phyloP scores from a whole-genome alignment of 805 yeast genomes.

The Candida germanica region DNA sequence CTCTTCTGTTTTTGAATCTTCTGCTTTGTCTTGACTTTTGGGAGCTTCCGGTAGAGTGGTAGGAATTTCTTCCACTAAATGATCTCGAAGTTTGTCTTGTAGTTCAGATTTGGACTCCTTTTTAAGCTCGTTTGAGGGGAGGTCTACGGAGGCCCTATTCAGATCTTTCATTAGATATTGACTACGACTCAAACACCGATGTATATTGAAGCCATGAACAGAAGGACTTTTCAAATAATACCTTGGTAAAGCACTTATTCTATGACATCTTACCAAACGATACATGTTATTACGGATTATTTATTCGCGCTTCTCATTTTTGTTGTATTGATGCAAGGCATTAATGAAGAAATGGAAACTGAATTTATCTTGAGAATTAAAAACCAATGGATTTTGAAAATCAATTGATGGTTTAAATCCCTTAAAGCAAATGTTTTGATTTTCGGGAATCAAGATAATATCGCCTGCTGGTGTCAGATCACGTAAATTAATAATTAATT shows the following conservation, averaged over 20 bases:
- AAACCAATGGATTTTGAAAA: not conserved
- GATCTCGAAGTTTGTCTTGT: too few relatives aligned
- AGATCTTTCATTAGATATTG: too few relatives aligned
- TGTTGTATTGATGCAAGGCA: constrained; percentile 5
- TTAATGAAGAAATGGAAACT: constrained; percentile 8
- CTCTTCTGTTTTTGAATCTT: not conserved
- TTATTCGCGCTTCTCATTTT: too few relatives aligned
- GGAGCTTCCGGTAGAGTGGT: too few relatives aligned
- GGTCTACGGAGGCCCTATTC: too few relatives aligned
- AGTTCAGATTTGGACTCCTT: too few relatives aligned
- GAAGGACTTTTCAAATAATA: too few relatives aligned
- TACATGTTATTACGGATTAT: not conserved
- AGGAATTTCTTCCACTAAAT: too few relatives aligned
- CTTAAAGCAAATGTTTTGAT: not conserved
- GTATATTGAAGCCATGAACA: too few relatives aligned
- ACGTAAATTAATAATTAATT: constrained; percentile 1
- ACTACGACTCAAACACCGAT: too few relatives aligned
- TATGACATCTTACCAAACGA: not conserved
- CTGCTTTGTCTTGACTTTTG: not conserved
- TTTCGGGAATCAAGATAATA: constrained; percentile 1
- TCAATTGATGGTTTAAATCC: constrained; percentile 1
- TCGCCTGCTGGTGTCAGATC: not conserved
- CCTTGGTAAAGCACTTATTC: not conserved
- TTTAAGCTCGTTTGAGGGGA: too few relatives aligned
- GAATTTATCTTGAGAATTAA: constrained; percentile 2